phyloP scores from a whole-genome alignment of 2,329 filamentous ascomycete species.

The Xylariaceae sp. region DNA sequence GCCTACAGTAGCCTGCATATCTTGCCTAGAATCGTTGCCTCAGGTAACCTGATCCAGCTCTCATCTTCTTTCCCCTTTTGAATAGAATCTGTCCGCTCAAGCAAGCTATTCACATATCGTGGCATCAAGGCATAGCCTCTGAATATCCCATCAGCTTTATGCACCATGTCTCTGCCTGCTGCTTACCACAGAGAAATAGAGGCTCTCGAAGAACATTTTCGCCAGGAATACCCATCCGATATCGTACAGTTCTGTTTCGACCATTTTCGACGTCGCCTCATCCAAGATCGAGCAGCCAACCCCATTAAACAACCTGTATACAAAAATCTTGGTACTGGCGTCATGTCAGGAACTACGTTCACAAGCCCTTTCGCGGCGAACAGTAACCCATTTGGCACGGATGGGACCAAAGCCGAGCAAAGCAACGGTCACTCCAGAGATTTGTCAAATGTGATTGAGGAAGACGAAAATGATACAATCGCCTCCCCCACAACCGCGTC shows the following conservation, averaged over 20 bases:
- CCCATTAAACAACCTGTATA: slow-evolving; percentile 43
- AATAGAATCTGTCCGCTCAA: neutral
- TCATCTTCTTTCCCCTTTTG: slow-evolving; percentile 6
- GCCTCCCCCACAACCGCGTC: slow-evolving; percentile 71
- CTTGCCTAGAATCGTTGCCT: slow-evolving; percentile 11
- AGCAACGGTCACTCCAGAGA: slow-evolving; percentile 45
- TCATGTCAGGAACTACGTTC: slow-evolving; percentile 76
- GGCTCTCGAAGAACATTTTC: slow-evolving; percentile 63
- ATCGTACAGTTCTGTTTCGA: slow-evolving; percentile 72
- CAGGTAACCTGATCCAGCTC: slow-evolving; percentile 18
- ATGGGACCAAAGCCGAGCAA: slow-evolving; percentile 45
- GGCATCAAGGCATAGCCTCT: slow-evolving; percentile 9
- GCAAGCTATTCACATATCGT: slow-evolving; percentile 2
- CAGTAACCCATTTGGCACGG: slow-evolving; percentile 72
- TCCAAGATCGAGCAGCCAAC: slow-evolving; percentile 67
- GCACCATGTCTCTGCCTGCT: slow-evolving; percentile 50
- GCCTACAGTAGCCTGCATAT: slow-evolving; percentile 14
- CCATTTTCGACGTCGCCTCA: slow-evolving; percentile 67
- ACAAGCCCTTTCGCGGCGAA: slow-evolving; percentile 70
- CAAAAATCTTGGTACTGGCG: slow-evolving; percentile 30
- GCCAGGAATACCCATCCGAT: slow-evolving; percentile 61
- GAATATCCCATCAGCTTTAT: slow-evolving; percentile 5
- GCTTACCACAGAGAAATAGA: slow-evolving; percentile 65
- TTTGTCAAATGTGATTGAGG: slow-evolving; percentile 69
- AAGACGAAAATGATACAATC: slow-evolving; percentile 78